Evolutionary conservation across 2,329 filamentous ascomycete genomes (phyloP), one percentile per base, ranked within the genome.

Genomic region (Colletotrichum liriopes): DNA sequence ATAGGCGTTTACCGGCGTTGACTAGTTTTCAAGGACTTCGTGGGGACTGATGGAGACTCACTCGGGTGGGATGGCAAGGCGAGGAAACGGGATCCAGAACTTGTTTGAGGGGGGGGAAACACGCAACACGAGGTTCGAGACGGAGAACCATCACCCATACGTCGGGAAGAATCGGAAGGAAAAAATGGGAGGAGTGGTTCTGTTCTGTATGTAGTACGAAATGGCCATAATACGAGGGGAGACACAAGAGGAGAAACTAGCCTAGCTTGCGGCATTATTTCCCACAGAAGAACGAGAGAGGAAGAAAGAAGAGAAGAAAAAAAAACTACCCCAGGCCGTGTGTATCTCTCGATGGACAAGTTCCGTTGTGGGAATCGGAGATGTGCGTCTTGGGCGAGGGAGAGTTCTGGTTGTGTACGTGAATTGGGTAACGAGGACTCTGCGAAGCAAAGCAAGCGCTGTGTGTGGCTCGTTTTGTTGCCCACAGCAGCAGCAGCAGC

Each of bases 281-380:
- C 35, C 35, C 52, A 43, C 56, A 23, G 26, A 51, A 45, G 23
- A 41, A 51, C 26, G 39, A n/a, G 47, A n/a, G 18, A 35, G 9
- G 20, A 26, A 26, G 23, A 26, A 26, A 26, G 23, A 26, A 26
- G 20, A 9, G 18, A 37, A 7, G 2, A 11, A 12, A 14, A 32
- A 18, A 8, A 18, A 18, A 11, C 8, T 3, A 5, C 5, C 18
- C 8, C n/a, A 12, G 8, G 29, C 14, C 5, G 29, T 35, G 29
- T 29, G 32, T 37, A 3, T 35, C 47, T 18, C 26, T 39, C 20
- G n/a, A 45, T 54, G 59, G 69, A 55, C 69, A 72, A 55, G 69
- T 72, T 72, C 69, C 65, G 69, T 60, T 69, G 69, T 69, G 65
- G 65, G 65, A 67, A 60, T 54, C 54, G n/a, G 47, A 52, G 16